phyloP scores from a whole-genome alignment of 495 filamentous ascomycete species.

The Penicillium coffeae region DNA sequence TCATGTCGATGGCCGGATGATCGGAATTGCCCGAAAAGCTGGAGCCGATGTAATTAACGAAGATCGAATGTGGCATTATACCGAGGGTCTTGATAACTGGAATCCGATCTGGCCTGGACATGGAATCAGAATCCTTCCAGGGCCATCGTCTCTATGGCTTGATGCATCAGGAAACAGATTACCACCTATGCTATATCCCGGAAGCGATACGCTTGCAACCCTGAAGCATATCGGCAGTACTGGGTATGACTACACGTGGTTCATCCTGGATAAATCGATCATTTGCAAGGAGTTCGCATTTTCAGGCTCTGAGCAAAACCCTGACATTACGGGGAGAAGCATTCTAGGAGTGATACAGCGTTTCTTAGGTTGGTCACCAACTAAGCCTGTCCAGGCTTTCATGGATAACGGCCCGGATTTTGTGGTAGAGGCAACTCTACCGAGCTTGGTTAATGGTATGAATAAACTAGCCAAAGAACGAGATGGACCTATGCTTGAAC shows the following conservation, averaged over 20 bases:
- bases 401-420: constrained; percentile 4
- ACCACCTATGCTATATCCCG: constrained; percentile 5
- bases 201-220: constrained; percentile 1
- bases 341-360: constrained; percentile 1
- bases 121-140: constrained; percentile 2
- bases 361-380: background rate
- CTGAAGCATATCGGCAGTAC: constrained; percentile 1
- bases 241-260: constrained; percentile 3
- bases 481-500: background rate
- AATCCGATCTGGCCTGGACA: constrained; percentile 3
- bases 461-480: constrained; percentile 3
- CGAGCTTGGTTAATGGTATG: constrained; percentile 1
- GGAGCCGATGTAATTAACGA: constrained; percentile 3
- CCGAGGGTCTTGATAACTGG: constrained; percentile 1
- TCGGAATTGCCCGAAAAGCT: background rate
- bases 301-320: constrained; percentile 6
- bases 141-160: constrained; percentile 3
- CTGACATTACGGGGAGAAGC: constrained; percentile 3
- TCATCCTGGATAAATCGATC: background rate
- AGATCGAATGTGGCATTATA: constrained; percentile 7
- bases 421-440: background rate
- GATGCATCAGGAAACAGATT: constrained; percentile 2
- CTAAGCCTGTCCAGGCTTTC: constrained; percentile 1
- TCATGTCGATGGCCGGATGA: constrained; percentile 4
- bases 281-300: constrained; percentile 2